phyloP scores from a whole-genome alignment of 805 yeast genomes.

The Danielia reshetovae region DNA sequence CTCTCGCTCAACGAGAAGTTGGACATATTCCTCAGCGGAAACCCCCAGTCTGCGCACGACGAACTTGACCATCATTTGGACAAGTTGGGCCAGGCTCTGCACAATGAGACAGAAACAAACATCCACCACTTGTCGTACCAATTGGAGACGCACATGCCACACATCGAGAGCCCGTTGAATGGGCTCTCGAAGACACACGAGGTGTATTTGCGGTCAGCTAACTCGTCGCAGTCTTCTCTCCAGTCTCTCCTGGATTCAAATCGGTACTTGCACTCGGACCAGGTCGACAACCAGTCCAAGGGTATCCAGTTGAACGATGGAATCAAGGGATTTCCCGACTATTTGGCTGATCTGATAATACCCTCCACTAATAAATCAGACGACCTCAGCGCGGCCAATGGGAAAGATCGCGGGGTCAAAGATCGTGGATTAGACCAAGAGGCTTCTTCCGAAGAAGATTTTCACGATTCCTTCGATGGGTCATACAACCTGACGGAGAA shows the following conservation, averaged over 20 bases:
- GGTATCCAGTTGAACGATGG: slow-evolving; percentile 40
- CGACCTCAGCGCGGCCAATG: slow-evolving; percentile 3
- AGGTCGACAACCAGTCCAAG: slow-evolving; percentile 9
- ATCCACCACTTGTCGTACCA: slow-evolving; percentile 33
- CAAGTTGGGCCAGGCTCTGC: slow-evolving; percentile 22
- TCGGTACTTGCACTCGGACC: slow-evolving; percentile 11
- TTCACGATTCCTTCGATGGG: slow-evolving; percentile 24
- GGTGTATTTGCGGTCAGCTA: slow-evolving; percentile 19
- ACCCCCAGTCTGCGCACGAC: slow-evolving; percentile 13
- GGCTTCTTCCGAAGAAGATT: background rate
- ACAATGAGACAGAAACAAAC: slow-evolving; percentile 27
- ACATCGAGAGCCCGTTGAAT: slow-evolving; percentile 28
- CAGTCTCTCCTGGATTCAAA: slow-evolving; percentile 19
- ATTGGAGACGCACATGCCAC: slow-evolving; percentile 12
- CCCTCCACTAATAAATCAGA: slow-evolving; percentile 14
- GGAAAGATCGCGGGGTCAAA: slow-evolving; percentile 12
- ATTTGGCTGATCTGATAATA: slow-evolving; percentile 30
- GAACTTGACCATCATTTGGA: slow-evolving; percentile 37
- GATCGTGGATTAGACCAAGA: slow-evolving; percentile 8
- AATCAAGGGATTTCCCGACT: slow-evolving; percentile 39
- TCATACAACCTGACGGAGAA: slow-evolving; percentile 37
- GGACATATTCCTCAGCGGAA: slow-evolving; percentile 35
- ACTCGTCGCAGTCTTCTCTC: slow-evolving; percentile 39
- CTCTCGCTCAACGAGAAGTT: slow-evolving; percentile 42
- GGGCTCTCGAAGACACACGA: slow-evolving; percentile 25